Base-by-base conservation (phyloP, 805 yeast species). In the Saturnispora zaruensis region DNA sequence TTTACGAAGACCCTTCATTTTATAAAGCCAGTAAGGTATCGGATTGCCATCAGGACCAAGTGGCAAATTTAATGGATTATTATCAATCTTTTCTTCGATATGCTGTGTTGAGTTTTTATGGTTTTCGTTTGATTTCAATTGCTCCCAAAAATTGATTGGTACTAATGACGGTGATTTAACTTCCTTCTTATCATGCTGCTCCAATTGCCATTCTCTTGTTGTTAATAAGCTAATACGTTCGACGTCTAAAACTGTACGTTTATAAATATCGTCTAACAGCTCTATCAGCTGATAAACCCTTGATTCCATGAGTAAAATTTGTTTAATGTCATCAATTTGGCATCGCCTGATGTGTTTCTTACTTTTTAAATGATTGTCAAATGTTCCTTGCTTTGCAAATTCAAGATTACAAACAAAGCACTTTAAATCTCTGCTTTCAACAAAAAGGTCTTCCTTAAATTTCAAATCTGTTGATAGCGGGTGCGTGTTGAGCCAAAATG, bases 21-120 rank as follows among this genome's bases (percentile, higher is more conserved):
- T 93, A 72, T 80, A 90, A 26, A 93, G 70, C 99, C 99, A 93
- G 49, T 74, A 79, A 1, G 99, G 99, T 26, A 93, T 87, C 0
- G 97, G 97, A 38, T 75, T 76, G 0, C 97, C 97, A 65, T 90
- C 97, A 18, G 86, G 76, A 0, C 96, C 98, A 0, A 87, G 47
- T 0, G 96, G 96, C 49, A 87, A 64, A 50, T 82, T 78, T 50
- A 77, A 68, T 18, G 82, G 79, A 52, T 74, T 74, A 30, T 57
- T 57, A 7, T 46, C 28, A 32, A 62, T 64, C 5, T 65, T 70
- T 11, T 65, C 72, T 68, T 57, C 61, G n/a, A 57, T 64, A 4
- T 52, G 57, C 6, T 57, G 53, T 2, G 57, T 59, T 20, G 54
- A 59, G 0, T 58, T 43, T 7, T 25, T 65, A 14, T 57, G 59